phyloP scores from a whole-genome alignment of 108 stramenopile genomes.

The Bacterosira constricta region DNA sequence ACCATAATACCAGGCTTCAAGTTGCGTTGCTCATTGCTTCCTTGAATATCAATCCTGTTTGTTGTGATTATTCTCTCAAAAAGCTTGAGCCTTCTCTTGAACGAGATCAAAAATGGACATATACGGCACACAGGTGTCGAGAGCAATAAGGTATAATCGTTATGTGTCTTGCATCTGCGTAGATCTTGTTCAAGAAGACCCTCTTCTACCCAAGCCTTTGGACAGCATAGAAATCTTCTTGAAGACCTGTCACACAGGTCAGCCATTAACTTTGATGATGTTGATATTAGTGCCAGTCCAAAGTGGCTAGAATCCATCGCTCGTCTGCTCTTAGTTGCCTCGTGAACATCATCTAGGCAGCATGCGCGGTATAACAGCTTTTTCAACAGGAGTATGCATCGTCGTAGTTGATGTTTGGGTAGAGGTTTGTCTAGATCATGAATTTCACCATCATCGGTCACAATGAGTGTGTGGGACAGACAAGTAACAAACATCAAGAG shows the following conservation, averaged over 20 bases:
- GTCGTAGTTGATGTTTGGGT: slow-evolving; percentile 78
- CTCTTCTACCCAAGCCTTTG: slow-evolving; percentile 83
- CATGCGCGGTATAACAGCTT: slow-evolving; percentile 77
- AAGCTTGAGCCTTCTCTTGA: slow-evolving; percentile 82
- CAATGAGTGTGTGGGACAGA: slow-evolving; percentile 77
- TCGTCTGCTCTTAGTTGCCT: neutral
- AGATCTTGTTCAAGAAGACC: slow-evolving; percentile 76
- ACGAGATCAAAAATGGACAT: slow-evolving; percentile 86
- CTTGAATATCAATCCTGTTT: slow-evolving; percentile 59
- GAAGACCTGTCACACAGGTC: slow-evolving; percentile 86
- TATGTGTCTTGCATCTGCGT: slow-evolving; percentile 62
- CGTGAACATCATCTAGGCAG: slow-evolving; percentile 59
- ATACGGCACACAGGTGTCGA: slow-evolving; percentile 71
- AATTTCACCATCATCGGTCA: slow-evolving; percentile 90
- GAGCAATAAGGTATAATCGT: slow-evolving; percentile 63
- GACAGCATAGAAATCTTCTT: slow-evolving; percentile 76
- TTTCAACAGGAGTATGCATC: slow-evolving; percentile 79
- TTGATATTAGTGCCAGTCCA: slow-evolving; percentile 69
- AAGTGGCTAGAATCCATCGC: slow-evolving; percentile 57
- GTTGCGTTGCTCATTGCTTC: slow-evolving; percentile 57
- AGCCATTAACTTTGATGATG: slow-evolving; percentile 65
- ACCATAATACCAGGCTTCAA: slow-evolving; percentile 76
- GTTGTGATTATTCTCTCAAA: slow-evolving; percentile 86
- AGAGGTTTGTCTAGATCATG: slow-evolving; percentile 83
- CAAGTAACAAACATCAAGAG: slow-evolving; percentile 69